phyloP scores from a whole-genome alignment of 495 filamentous ascomycete genomes.

The Physcia stellaris region DNA sequence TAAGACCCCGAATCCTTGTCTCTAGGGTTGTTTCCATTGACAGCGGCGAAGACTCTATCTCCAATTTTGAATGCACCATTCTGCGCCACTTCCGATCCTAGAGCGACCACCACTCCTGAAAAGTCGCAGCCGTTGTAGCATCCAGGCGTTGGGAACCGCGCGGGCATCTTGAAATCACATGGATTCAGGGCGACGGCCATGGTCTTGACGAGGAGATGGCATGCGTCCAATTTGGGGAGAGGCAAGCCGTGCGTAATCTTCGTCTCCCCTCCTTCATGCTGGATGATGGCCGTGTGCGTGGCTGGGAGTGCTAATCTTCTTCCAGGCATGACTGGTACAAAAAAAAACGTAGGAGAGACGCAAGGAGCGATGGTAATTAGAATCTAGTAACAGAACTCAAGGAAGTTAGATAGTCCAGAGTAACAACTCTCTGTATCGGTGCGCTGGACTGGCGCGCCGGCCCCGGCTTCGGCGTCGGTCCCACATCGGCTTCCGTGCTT shows the following conservation, averaged over 20 bases:
- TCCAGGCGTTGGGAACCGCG: conserved; percentile 21
- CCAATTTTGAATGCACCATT: conserved; percentile 4
- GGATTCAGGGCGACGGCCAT: conserved; percentile 33
- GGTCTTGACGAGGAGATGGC: conserved; percentile 20
- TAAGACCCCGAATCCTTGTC: conserved; percentile 15
- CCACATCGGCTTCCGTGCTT: no score
- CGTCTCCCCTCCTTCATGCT: background rate
- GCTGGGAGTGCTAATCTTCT: background rate
- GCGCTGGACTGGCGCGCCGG: no score
- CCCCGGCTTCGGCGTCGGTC: no score
- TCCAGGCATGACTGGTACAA: no score
- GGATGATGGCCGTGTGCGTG: background rate
- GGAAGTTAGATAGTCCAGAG: no score
- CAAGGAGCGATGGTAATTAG: no score
- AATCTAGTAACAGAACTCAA: no score
- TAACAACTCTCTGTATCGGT: no score
- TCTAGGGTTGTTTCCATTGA: conserved; percentile 11
- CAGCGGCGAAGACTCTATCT: conserved; percentile 14
- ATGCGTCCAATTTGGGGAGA: conserved; percentile 13
- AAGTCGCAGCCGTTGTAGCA: conserved; percentile 30
- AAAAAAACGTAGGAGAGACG: no score
- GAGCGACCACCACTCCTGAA: conserved; percentile 25
- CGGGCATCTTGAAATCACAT: conserved; percentile 29
- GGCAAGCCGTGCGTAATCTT: background rate
- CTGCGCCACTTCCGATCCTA: conserved; percentile 5